Evolutionary conservation across 1,139 yeast species (phyloP).

Genomic region (Lipomyces yarrowii): DNA sequence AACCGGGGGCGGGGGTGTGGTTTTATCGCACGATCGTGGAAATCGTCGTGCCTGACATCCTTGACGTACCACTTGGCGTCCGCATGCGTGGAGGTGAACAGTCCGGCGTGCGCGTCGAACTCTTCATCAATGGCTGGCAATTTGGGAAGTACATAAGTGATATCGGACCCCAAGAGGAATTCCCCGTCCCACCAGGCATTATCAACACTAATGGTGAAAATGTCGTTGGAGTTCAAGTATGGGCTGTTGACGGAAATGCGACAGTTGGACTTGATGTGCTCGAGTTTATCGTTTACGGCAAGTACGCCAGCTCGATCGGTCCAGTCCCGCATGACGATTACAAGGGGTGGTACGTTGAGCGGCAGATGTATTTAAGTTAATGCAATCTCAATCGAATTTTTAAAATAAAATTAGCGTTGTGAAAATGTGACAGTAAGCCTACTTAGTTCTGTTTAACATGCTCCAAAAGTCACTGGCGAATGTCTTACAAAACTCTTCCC

Average conservation of each 20-base stretch:
- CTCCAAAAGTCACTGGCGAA: too few relatives aligned
- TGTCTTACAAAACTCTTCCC: too few relatives aligned
- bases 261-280: slow-evolving; percentile 13
- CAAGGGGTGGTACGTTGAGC: slow-evolving; percentile 21
- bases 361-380: slow-evolving; percentile 2
- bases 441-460: too few relatives aligned
- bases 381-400: background rate
- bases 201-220: slow-evolving; percentile 20
- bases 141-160: slow-evolving; percentile 22
- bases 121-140: slow-evolving; percentile 28
- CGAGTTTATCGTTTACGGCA: slow-evolving; percentile 23
- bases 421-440: background rate
- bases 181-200: slow-evolving; percentile 27
- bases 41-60: slow-evolving; percentile 12
- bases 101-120: slow-evolving; percentile 21
- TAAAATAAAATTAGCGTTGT: background rate
- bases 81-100: slow-evolving; percentile 11
- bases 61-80: slow-evolving; percentile 24
- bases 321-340: slow-evolving; percentile 21
- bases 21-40: slow-evolving; percentile 20
- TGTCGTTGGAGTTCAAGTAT: slow-evolving; percentile 15
- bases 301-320: slow-evolving; percentile 14
- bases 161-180: slow-evolving; percentile 26
- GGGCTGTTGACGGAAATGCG: slow-evolving; percentile 18
- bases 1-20: slow-evolving; percentile 12